Conservation (phyloP, 2,329 filamentous ascomycete genomes). For the Celoporthe dispersa region DNA sequence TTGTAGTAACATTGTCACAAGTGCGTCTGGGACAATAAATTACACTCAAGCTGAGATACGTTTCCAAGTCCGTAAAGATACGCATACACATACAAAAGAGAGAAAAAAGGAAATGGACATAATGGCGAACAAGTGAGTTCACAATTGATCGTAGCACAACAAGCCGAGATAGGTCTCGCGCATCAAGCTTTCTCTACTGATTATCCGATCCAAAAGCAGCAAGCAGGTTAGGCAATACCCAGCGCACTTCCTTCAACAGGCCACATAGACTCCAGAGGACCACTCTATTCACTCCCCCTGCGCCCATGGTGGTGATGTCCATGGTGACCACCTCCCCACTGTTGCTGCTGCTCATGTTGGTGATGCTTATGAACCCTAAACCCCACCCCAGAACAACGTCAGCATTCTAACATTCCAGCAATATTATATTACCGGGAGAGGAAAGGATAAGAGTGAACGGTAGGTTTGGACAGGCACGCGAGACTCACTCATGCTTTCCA, state of each 20-base stretch:
- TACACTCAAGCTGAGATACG: no score
- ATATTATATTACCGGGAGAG: background rate
- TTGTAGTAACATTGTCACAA: no score
- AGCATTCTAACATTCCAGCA: background rate
- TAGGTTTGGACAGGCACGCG: no score
- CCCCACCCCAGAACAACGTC: background rate
- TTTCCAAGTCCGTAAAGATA: no score
- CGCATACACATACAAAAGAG: no score
- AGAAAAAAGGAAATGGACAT: no score
- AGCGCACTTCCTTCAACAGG: background rate
- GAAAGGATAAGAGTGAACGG: background rate
- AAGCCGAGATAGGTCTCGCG: no score
- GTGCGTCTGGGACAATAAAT: no score
- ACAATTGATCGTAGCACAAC: background rate
- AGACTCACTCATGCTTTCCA: slow-evolving; percentile 49
- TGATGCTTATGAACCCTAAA: slow-evolving; percentile 27
- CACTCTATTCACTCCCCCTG: slow-evolving; percentile 20
- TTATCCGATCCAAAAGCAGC: background rate
- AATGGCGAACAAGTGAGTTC: no score
- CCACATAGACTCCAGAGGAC: background rate
- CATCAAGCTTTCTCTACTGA: background rate
- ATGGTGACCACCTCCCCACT: background rate
- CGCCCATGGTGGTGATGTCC: slow-evolving; percentile 23
- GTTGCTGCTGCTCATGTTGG: slow-evolving; percentile 17
- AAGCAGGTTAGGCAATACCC: background rate